A percentile compares a stretch with the other conserved stretches of the same genome.
Conservation (phyloP, 345 rosid genomes). For the Anacardium occidentale region DNA sequence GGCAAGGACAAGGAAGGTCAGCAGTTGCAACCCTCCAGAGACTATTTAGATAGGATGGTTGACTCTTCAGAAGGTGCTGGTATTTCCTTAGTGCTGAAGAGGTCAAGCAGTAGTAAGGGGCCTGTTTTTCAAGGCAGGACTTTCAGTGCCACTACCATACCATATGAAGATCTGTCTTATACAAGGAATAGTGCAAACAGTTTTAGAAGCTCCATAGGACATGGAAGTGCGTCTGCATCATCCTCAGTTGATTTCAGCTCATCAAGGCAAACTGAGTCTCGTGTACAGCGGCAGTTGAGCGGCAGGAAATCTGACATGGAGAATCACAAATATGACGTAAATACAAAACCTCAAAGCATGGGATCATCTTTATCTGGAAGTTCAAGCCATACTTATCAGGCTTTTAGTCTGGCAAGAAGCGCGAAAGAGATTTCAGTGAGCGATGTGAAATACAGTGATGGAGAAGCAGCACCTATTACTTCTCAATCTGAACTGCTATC, state of each 20-base stretch:
- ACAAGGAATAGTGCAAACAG: slow-evolving; percentile 63
- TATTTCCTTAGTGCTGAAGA: slow-evolving; percentile 66
- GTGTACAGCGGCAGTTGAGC: slow-evolving; percentile 65
- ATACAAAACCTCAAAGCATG: slow-evolving; percentile 56
- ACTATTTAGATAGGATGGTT: slow-evolving; percentile 33
- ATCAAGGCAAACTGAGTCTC: slow-evolving; percentile 57
- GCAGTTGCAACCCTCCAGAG: slow-evolving; percentile 30
- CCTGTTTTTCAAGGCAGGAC: slow-evolving; percentile 64
- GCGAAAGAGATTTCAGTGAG: slow-evolving; percentile 35
- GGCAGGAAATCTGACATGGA: slow-evolving; percentile 69
- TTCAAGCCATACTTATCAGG: slow-evolving; percentile 49
- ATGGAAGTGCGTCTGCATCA: slow-evolving; percentile 72
- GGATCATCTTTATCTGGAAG: slow-evolving; percentile 56
- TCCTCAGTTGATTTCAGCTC: slow-evolving; percentile 80
- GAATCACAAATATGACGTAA: slow-evolving; percentile 52
- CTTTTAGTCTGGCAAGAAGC: slow-evolving; percentile 48
- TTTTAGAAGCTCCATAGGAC: slow-evolving; percentile 79
- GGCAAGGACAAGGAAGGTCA: slow-evolving; percentile 35
- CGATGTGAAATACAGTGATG: slow-evolving; percentile 33
- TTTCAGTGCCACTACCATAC: slow-evolving; percentile 51
- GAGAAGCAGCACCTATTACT: slow-evolving; percentile 38
- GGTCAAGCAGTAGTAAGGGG: slow-evolving; percentile 81
- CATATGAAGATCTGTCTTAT: slow-evolving; percentile 69
- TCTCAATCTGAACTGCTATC: slow-evolving; percentile 33
- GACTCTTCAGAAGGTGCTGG: slow-evolving; percentile 53